Evolutionary conservation across 106 monocot genomes (phyloP), one percentile per base, ranked within the genome.

Genomic region (Dioscorea dumetorum): DNA sequence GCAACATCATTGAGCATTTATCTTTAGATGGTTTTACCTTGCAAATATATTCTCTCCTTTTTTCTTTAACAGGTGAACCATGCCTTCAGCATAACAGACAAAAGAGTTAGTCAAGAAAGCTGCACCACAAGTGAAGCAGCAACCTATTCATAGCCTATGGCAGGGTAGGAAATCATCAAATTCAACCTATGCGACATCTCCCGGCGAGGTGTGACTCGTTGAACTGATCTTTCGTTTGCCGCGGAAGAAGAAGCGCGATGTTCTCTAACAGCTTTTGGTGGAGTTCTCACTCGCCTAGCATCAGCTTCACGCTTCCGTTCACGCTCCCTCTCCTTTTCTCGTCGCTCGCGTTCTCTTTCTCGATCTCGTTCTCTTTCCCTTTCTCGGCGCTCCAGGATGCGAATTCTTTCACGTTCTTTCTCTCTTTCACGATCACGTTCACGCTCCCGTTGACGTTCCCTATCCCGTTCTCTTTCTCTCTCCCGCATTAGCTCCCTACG

Each of bases 31-130:
- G 41, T 48, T 83, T 90, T 99, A 99, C 97, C 97, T 99, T 99
- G 93, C 97, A 99, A 62, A 93, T 60, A 90, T 99, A 99, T 58
- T 99, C 97, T 83, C 92, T 92, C 77, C 93, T 82, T 87, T 87
- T 99, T 79, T 99, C 97, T 83, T 85, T 92, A 87, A 90, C 79
- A 75, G 97, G 92, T 70, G 97, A 99, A 70, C 73, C 88, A 72
- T 72, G 91, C 91, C 97, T 92, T 97, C 91, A 92, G 80, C 74
- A 89, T 76, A 79, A 89, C 62, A 89, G 66, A 85, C 33, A 57
- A 85, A 80, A 78, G 15, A 58, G 82, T 97, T 78, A 97, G 88
- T 89, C 82, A 69, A 71, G 53, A 83, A 77, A 72, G 78, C 82
- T 78, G 76, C 91, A 78, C 63, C 32, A 50, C 64, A 68, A 68